A percentile compares a stretch with the other conserved stretches of the same genome.
phyloP scores from a whole-genome alignment of 257 asterid genomes.

The Paraleonurus japonicus region DNA sequence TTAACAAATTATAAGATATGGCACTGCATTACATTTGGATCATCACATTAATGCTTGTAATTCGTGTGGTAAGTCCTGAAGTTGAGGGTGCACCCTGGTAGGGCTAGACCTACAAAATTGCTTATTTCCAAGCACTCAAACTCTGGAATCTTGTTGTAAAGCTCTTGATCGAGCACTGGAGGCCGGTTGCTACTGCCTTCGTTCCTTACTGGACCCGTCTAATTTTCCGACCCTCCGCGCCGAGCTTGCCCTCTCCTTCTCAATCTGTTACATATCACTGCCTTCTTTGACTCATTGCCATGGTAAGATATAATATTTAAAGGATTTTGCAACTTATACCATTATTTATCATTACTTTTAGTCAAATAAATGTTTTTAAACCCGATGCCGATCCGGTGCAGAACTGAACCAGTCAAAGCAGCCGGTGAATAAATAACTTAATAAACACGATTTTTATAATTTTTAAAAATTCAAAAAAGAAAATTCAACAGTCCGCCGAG shows the following conservation, averaged over 20 bases:
- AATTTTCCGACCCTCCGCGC: conserved; percentile 26
- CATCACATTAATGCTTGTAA: neutral
- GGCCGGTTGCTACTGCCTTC: conserved; percentile 47
- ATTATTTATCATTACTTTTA: too few relatives aligned
- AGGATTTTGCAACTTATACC: too few relatives aligned
- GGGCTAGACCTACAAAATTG: conserved; percentile 38
- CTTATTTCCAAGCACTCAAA: conserved; percentile 23
- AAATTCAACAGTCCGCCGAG: too few relatives aligned
- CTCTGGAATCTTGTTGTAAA: conserved; percentile 39
- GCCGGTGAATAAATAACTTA: too few relatives aligned
- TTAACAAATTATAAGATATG: neutral
- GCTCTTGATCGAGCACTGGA: conserved; percentile 38
- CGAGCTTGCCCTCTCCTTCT: conserved; percentile 30
- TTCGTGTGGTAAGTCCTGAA: neutral
- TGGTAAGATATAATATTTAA: conserved; percentile 14
- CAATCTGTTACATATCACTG: conserved; percentile 38
- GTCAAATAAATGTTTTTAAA: too few relatives aligned
- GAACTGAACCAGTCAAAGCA: too few relatives aligned
- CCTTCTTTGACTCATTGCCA: conserved; percentile 45
- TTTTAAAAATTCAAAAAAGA: too few relatives aligned
- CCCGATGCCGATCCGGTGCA: too few relatives aligned
- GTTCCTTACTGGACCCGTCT: conserved; percentile 33
- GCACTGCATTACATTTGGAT: neutral
- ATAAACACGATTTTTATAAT: too few relatives aligned
- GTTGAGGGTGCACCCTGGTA: neutral